phyloP scores from a whole-genome alignment of 164 flowering plant genomes.

The Umbilicus rupestris region DNA sequence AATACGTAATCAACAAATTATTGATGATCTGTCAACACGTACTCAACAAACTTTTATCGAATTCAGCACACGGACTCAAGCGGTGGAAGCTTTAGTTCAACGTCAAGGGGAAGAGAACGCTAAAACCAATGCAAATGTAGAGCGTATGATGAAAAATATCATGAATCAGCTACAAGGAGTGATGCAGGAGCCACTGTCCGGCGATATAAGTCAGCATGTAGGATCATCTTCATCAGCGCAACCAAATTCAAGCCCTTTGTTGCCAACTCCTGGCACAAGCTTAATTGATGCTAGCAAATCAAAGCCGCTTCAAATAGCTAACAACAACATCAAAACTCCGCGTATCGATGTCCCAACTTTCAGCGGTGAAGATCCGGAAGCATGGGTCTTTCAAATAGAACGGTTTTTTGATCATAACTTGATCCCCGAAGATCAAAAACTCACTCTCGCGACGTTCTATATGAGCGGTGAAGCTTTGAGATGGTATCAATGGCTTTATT shows the following conservation, averaged over 20 bases:
- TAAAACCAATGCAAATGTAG: too few species aligned
- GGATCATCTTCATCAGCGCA: neutral
- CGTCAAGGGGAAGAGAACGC: too few species aligned
- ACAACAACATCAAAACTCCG: neutral
- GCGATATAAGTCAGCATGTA: neutral
- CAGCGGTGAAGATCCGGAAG: neutral
- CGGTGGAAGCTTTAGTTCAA: too few species aligned
- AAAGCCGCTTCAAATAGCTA: neutral
- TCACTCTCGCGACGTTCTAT: neutral
- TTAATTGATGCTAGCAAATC: neutral
- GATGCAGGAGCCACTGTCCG: too few species aligned
- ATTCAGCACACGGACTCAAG: too few species aligned
- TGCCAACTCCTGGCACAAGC: neutral
- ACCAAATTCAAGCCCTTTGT: neutral
- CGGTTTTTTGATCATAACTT: neutral
- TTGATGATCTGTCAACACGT: too few species aligned
- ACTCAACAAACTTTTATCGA: too few species aligned
- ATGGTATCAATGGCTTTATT: neutral
- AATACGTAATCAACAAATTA: too few species aligned
- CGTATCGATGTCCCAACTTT: neutral
- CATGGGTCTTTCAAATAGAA: neutral
- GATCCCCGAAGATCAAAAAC: neutral
- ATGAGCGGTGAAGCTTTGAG: neutral
- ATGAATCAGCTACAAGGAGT: neutral
- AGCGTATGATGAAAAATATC: too few species aligned